Evolutionary conservation across 208 protist genomes (phyloP), one percentile per base, ranked within the genome.

Genomic region (Balamuthia mandrillaris): DNA sequence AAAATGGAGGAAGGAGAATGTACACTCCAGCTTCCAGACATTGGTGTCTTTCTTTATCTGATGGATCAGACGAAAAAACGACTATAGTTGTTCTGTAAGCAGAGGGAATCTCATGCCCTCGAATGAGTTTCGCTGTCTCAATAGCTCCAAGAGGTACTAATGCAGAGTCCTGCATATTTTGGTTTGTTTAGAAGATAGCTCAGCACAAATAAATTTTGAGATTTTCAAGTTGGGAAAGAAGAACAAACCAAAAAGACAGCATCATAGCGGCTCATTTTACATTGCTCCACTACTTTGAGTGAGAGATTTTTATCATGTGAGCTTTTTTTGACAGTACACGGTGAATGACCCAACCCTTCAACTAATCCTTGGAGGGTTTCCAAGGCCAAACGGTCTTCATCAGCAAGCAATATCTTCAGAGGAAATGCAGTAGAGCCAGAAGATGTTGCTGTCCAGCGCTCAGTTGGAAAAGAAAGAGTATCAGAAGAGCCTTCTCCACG

Each of bases 31-130:
- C 70, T 7, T n/a, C 70, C 18, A 58, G 41, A 27, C 70, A 79
- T 27, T 27, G 29, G 35, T 31, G 41, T 31, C 41, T 51, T 27
- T 79, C 41, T 7, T 79, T 27, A 5, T 5, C 29, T 7, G 70
- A 79, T 24, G 70, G 70, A 61, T 24, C 44, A 4, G 18, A 7
- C 12, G 70, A 79, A 18, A 79, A 12, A 33, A 79, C 37, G 70
- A 79, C 10, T 37, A 79, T 79, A 29, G 70, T 37, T 45, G 56
- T 79, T n/a, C 70, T 37, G 70, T 79, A 58, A 33, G 56, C 44
- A 16, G 70, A 79, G 14, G 70, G 70, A 24, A 79, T 79, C 70
- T 79, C 70, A 9, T 45, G 70, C 45, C 44, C 49, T 5, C 70
- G 41, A 45, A 79, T 79, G n/a, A 45, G 44, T 18, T 33, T 6